Base-by-base conservation (phyloP, 2,329 filamentous ascomycete species). In the Periglandula ipomoeae region DNA sequence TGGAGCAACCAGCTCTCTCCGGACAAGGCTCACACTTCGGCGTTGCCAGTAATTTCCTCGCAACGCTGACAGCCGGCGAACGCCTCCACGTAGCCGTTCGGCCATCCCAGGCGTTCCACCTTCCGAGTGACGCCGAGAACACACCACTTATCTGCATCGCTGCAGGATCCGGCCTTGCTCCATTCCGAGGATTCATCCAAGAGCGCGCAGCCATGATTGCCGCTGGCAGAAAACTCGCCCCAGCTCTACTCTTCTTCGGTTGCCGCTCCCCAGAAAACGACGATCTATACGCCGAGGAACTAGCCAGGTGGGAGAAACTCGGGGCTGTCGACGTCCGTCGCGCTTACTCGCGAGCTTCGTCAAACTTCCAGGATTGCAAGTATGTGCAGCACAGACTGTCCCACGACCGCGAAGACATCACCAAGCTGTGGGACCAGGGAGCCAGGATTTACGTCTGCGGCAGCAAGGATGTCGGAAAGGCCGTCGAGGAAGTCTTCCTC, bases 361-460 rank as follows among this genome's bases (percentile, higher is more conserved):
- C 71, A 5, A 62, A 63, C 46, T 73, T 73, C 0, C 62, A 70
- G 5, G 78, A 74, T 0, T 77, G 65, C 53, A 64, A 61, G 54
- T 72, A 74, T 52, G 72, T 76, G 11, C 72, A 75, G 60, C 66
- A 76, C 41, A 58, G 68, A 5, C 50, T 76, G 46, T 60, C 56
- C 9, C 61, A 58, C 3, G 64, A 71, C 47, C 54, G 61, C 5
- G 58, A 65, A 2, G 65, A 70, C 35, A 53, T 72, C 3, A 52
- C 58, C 13, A 53, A 61, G 20, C 57, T 73, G 19, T 75, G 70
- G 70, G 50, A 62, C 5, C 52, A 59, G 8, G 72, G 69, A 4
- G 72, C 81, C 0, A 75, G 76, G 57, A 65, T 84, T 0, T 87
- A 78, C 56, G 74, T 86, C 2, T 88, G 84, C 59, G 84, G 84